A percentile compares a stretch with the other conserved stretches of the same genome.
phyloP scores from a whole-genome alignment of 768 basidiomycete genomes.

The Baorangia bicolor region DNA sequence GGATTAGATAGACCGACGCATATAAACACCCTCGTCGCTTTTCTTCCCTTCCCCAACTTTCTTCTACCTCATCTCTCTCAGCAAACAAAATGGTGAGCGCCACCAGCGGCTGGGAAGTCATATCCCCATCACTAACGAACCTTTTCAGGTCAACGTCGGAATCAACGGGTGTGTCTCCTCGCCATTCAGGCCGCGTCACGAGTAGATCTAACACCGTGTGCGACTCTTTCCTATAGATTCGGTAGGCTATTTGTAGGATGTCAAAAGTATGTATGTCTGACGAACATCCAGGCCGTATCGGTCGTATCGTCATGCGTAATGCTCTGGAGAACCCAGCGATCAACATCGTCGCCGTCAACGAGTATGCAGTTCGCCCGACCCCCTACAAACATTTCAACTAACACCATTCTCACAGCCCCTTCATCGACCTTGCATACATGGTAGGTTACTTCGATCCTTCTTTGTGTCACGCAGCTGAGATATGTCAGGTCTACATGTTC shows the following conservation, averaged over 20 bases:
- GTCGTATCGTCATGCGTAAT: conserved; percentile 97
- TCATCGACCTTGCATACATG: conserved; percentile 98
- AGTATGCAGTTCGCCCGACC: conserved; percentile 50
- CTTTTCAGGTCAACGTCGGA: conserved; percentile 73
- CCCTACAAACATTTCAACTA: not conserved
- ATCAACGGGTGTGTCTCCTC: conserved; percentile 81
- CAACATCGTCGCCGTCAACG: conserved; percentile 92
- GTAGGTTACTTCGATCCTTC: conserved; percentile 38
- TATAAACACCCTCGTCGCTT: conserved; percentile 25
- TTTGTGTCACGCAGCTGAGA: not conserved
- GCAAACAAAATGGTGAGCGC: conserved; percentile 27
- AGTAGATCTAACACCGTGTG: conserved; percentile 14
- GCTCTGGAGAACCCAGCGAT: conserved; percentile 73
- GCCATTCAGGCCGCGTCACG: not conserved
- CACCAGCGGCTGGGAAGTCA: too few species aligned
- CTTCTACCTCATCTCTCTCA: conserved; percentile 3
- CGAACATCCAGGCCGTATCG: conserved; percentile 79
- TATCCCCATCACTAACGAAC: conserved; percentile 1
- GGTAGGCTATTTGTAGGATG: conserved; percentile 47
- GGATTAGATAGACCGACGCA: conserved; percentile 24
- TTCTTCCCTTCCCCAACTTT: not conserved
- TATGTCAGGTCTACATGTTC: conserved; percentile 90
- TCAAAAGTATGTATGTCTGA: conserved; percentile 4
- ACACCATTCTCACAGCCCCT: conserved; percentile 59
- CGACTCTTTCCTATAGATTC: conserved; percentile 47